Evolutionary conservation across 768 basidiomycete species (phyloP).

Genomic region (Dioszegia hungarica): DNA sequence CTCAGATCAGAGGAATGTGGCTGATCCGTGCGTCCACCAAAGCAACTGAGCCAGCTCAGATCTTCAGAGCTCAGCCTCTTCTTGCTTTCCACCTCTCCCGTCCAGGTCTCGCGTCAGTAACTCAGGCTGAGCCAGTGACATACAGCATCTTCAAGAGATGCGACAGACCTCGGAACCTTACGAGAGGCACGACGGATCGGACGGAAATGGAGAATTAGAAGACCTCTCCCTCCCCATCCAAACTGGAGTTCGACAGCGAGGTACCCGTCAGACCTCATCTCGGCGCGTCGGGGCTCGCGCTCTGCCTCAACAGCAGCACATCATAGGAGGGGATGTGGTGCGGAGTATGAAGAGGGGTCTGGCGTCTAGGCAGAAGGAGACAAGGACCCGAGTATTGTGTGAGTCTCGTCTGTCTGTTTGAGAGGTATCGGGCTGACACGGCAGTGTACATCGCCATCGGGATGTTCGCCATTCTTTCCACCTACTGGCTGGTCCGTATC

Average conservation of each 20-base stretch:
- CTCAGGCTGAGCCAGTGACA: no score
- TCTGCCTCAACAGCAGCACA: not conserved
- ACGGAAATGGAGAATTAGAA: not conserved
- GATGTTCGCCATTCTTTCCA: not conserved
- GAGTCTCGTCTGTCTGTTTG: not conserved
- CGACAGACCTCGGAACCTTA: no score
- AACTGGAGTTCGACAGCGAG: not conserved
- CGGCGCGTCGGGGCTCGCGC: not conserved
- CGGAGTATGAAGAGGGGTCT: constrained; percentile 11
- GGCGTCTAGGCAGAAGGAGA: not conserved
- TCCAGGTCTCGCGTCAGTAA: no score
- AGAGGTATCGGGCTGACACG: not conserved
- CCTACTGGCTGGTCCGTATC: constrained; percentile 1
- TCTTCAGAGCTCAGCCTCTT: no score
- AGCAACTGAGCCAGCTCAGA: no score
- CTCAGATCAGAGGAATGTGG: no score
- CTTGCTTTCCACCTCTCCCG: no score
- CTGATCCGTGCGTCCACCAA: no score
- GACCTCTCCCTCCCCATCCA: not conserved
- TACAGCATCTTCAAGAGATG: no score
- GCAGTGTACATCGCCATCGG: constrained; percentile 1
- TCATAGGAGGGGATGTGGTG: constrained; percentile 5
- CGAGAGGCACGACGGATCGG: not conserved
- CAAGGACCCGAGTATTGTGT: not conserved
- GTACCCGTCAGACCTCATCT: not conserved